These are phyloP conservation scores for Aspergillus ruber DNA, from an alignment of 2,329 filamentous ascomycete genomes.

Conservation along the genomic window DNA sequence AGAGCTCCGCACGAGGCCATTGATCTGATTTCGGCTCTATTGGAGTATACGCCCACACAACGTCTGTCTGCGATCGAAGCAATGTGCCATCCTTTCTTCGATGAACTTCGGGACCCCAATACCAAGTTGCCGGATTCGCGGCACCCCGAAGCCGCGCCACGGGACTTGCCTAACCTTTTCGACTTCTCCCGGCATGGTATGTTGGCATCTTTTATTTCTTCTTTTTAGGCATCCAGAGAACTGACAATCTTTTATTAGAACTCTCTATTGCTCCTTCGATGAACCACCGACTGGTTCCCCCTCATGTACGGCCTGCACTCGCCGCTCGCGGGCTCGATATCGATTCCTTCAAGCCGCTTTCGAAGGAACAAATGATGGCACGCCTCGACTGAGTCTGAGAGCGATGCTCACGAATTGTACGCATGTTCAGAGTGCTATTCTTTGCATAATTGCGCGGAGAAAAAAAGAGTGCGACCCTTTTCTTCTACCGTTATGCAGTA, in stretches of 20 bases:
- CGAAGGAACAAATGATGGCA: conserved; percentile 95
- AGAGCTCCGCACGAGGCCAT: conserved; percentile 91
- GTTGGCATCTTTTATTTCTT: conserved; percentile 25
- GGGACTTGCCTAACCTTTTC: conserved; percentile 81
- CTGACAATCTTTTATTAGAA: conserved; percentile 51
- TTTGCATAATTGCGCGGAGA: conserved; percentile 24
- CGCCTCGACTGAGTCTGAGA: conserved; percentile 73
- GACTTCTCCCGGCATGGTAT: conserved; percentile 91
- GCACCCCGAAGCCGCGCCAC: conserved; percentile 70
- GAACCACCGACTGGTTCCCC: conserved; percentile 81
- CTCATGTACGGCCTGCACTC: conserved; percentile 69
- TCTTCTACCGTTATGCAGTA: conserved; percentile 21
- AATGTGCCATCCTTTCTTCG: conserved; percentile 98
- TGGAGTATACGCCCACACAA: conserved; percentile 97
- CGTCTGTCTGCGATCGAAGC: conserved; percentile 88
- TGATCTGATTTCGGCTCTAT: conserved; percentile 83
- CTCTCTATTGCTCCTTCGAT: conserved; percentile 87
- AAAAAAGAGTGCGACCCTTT: neutral
- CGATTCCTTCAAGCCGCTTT: conserved; percentile 84
- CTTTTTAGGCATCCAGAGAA: neutral
- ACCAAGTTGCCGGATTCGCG: conserved; percentile 92
- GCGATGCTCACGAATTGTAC: conserved; percentile 30
- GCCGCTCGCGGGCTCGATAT: conserved; percentile 78
- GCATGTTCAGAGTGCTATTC: conserved; percentile 31
- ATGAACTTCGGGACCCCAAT: conserved; percentile 85